Evolutionary conservation across 331 rosid genomes (phyloP).

Genomic region (Arachis monticola): DNA sequence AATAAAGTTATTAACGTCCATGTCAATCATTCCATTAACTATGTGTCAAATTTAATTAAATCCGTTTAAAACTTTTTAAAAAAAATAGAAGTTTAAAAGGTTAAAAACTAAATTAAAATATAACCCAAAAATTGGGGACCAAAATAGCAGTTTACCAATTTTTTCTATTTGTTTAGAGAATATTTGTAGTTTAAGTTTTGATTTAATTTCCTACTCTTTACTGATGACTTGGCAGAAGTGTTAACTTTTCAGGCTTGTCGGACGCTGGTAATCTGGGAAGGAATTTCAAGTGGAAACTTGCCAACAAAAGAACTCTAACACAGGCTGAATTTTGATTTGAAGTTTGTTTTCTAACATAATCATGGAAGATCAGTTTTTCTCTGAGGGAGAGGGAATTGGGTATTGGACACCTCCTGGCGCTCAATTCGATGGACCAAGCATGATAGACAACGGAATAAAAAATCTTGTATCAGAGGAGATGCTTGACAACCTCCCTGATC

Average conservation of each 20-base stretch:
- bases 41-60: too few relatives aligned
- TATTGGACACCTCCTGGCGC: slow-evolving; percentile 50
- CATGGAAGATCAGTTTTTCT: slow-evolving; percentile 62
- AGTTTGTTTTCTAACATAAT: slow-evolving; percentile 41
- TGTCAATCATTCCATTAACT: too few relatives aligned
- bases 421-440: slow-evolving; percentile 51
- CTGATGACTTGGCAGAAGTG: slow-evolving; percentile 14
- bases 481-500: slow-evolving; percentile 60
- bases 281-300: slow-evolving; percentile 36
- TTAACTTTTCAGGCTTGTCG: slow-evolving; percentile 26
- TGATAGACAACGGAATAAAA: slow-evolving; percentile 55
- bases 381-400: slow-evolving; percentile 51
- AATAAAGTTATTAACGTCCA: too few relatives aligned
- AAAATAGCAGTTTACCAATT: not conserved
- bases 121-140: not conserved
- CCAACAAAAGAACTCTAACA: slow-evolving; percentile 39
- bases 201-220: slow-evolving; percentile 20
- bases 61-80: too few relatives aligned
- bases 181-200: not conserved
- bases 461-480: slow-evolving; percentile 57
- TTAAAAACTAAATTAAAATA: too few relatives aligned
- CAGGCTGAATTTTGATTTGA: slow-evolving; percentile 29
- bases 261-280: slow-evolving; percentile 41
- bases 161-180: not conserved
- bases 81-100: too few relatives aligned